Base-by-base conservation (phyloP, 2,329 filamentous ascomycete species). In the Aaosphaeria arxii region DNA sequence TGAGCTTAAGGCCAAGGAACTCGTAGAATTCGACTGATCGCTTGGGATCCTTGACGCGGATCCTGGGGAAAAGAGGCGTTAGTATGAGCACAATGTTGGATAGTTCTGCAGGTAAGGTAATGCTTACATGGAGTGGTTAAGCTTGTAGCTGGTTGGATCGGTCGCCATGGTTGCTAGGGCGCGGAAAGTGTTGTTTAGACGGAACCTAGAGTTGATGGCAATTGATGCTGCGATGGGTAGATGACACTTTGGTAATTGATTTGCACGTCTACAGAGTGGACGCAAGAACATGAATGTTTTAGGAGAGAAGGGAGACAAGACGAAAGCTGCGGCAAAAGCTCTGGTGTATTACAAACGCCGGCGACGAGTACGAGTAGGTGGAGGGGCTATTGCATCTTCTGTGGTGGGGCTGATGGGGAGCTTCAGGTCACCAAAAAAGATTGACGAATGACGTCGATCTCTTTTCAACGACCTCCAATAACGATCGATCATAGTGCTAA, bases 1-100 rank as follows among this genome's bases (percentile, higher is more conserved):
- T 81, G 53, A 91, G 74, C 66, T 80, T 91, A 81, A 97, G 85
- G 61, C 94, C 94, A 13, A 99, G 82, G 71, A 90, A 88, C 68
- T 96, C 86, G 73, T 97, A 99, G 74, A 95, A 99, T 59, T 92
- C 88, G 72, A 97, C 84, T 82, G 67, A 66, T 35, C 79, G 83
- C 74, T 91, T 86, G 7, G 92, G 92, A 74, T 99, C 91, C 74
- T 97, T 97, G 67, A 97, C 88, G 71, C 92, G 87, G 69, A 96
- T 79, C 89, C 89, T 94, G 43, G 13, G 36, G n/a, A 11, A 17
- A 13, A 4, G 33, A 36, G 9, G 9, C 9, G 33, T 36, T 36
- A 13, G 13, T 36, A 9, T 36, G 33, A 36, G 9, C 13, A 13
- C 13, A 13, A 13, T 36, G 13, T 36, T 9, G 33, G 13, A 11